Evolutionary conservation across 2,329 filamentous ascomycete genomes (phyloP).

Genomic region (Thielaviopsis cerberus): DNA sequence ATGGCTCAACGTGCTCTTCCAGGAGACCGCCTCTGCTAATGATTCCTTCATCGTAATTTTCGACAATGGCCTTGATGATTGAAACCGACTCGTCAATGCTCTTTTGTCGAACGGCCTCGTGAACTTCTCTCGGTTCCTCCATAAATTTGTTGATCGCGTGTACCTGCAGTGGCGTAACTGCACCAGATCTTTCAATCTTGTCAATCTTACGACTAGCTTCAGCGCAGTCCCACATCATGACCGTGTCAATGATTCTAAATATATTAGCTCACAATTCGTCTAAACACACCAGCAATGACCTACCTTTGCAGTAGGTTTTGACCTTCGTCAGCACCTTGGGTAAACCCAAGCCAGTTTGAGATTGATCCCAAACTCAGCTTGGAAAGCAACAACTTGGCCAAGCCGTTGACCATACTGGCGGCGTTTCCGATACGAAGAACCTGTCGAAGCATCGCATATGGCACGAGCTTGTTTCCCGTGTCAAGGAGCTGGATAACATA

Average conservation of each 20-base stretch:
- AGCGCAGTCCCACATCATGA: constrained; percentile 52
- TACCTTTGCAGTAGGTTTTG: constrained; percentile 59
- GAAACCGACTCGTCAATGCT: constrained; percentile 36
- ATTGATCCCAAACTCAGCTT: constrained; percentile 57
- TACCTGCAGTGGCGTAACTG: constrained; percentile 36
- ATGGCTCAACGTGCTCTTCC: constrained; percentile 7
- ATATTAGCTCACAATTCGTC: constrained; percentile 8
- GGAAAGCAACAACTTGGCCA: constrained; percentile 55
- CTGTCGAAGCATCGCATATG: constrained; percentile 53
- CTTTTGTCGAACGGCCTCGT: constrained; percentile 37
- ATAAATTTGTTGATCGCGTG: constrained; percentile 41
- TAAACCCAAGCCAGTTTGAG: constrained; percentile 64
- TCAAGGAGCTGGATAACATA: constrained; percentile 54
- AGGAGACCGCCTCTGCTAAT: constrained; percentile 4
- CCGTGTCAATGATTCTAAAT: constrained; percentile 49
- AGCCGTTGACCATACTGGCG: constrained; percentile 61
- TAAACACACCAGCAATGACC: neutral
- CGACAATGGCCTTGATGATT: constrained; percentile 49
- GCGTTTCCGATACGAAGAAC: constrained; percentile 61
- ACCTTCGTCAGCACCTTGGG: constrained; percentile 51
- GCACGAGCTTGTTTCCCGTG: constrained; percentile 50
- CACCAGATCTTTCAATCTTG: constrained; percentile 44
- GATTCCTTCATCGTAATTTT: constrained; percentile 28
- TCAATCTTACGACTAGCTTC: constrained; percentile 49
- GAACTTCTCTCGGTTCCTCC: constrained; percentile 31